Conservation (phyloP, 352 stramenopile genomes). For the Globisporangium spiculum region DNA sequence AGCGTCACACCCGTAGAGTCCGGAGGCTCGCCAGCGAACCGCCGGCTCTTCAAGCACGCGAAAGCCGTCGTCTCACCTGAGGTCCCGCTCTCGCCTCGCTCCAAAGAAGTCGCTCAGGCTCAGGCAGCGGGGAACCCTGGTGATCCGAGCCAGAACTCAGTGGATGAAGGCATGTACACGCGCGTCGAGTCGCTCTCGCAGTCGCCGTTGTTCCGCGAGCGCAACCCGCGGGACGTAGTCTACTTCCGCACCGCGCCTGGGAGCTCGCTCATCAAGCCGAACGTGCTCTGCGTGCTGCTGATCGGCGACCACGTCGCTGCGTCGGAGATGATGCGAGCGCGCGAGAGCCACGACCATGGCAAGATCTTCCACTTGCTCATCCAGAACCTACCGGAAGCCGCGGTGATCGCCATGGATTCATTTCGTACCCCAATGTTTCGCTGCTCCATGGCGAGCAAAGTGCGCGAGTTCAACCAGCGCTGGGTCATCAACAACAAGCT, state of each 20-base stretch:
- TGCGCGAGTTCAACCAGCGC: constrained; percentile 62
- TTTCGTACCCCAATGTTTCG: constrained; percentile 72
- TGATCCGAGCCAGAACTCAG: not conserved
- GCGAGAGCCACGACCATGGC: constrained; percentile 52
- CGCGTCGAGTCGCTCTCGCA: constrained; percentile 45
- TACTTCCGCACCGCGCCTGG: constrained; percentile 69
- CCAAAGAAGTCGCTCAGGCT: not conserved
- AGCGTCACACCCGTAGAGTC: not conserved
- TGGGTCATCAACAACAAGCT: constrained; percentile 59
- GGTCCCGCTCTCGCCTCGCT: not conserved
- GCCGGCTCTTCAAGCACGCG: not conserved
- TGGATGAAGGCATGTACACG: constrained; percentile 41
- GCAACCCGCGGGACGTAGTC: constrained; percentile 60
- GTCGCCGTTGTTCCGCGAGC: constrained; percentile 49
- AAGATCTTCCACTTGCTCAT: constrained; percentile 81
- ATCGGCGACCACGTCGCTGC: constrained; percentile 54
- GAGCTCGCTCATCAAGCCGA: constrained; percentile 52
- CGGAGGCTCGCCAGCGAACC: not conserved
- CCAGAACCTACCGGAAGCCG: constrained; percentile 53
- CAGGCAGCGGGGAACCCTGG: not conserved
- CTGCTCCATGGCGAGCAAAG: constrained; percentile 44
- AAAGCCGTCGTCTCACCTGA: constrained; percentile 14
- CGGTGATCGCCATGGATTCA: constrained; percentile 65
- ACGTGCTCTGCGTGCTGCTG: constrained; percentile 59
- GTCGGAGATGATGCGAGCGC: constrained; percentile 44